These are phyloP conservation scores for Aspergillus haitiensis DNA, from an alignment of 495 filamentous ascomycete genomes.

Conservation along the genomic window DNA sequence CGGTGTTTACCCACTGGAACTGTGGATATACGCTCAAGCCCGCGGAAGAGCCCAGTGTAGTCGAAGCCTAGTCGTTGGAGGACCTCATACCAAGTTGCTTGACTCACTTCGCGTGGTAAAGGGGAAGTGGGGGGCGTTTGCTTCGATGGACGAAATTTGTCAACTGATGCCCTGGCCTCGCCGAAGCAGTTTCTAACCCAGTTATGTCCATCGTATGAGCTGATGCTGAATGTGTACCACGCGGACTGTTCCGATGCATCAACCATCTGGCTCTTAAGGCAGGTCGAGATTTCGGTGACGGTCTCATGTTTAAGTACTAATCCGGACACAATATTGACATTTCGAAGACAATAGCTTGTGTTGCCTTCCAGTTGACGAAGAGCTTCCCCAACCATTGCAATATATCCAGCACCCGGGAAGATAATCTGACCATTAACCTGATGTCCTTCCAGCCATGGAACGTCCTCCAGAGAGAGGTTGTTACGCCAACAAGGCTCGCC, in stretches of 20 bases:
- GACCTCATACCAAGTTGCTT: background rate
- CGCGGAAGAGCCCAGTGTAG: background rate
- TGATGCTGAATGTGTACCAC: constrained; percentile 50
- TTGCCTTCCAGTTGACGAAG: constrained; percentile 38
- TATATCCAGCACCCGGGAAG: constrained; percentile 52
- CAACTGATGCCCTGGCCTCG: constrained; percentile 15
- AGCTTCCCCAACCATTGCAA: constrained; percentile 51
- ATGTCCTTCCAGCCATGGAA: constrained; percentile 40
- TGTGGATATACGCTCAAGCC: background rate
- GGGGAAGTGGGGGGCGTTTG: background rate
- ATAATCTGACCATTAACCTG: constrained; percentile 44
- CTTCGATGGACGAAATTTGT: background rate
- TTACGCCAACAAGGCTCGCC: constrained; percentile 41
- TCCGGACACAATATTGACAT: constrained; percentile 15
- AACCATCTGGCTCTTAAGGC: constrained; percentile 32
- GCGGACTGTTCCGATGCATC: constrained; percentile 38
- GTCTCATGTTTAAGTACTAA: constrained; percentile 29
- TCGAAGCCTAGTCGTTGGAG: background rate
- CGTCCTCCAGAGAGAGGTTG: constrained; percentile 30
- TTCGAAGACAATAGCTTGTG: constrained; percentile 20
- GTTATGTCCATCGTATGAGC: constrained; percentile 35
- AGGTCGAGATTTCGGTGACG: constrained; percentile 37
- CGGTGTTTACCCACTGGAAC: background rate
- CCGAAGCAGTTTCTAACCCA: constrained; percentile 49
- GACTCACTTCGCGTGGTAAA: background rate